phyloP scores from a whole-genome alignment of 352 stramenopile genomes.

The Phytophthora ramorum region DNA sequence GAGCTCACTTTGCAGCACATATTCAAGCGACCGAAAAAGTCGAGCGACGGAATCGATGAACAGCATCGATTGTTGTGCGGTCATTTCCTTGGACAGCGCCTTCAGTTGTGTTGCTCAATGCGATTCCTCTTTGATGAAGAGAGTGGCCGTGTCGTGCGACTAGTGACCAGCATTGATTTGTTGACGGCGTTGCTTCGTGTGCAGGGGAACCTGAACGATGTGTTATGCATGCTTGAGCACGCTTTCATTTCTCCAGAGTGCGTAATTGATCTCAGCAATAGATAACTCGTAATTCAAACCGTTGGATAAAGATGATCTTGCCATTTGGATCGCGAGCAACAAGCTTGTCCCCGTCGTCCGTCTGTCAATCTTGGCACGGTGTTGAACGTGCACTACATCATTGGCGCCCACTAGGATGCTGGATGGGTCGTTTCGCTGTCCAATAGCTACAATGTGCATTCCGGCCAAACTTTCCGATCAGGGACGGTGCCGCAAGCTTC shows the following conservation, averaged over 20 bases:
- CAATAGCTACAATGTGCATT: too few relatives aligned
- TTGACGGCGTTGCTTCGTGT: constrained; percentile 10
- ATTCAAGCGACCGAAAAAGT: constrained; percentile 7
- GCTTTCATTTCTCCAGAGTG: constrained; percentile 11
- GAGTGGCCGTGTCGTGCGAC: constrained; percentile 13
- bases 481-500: too few relatives aligned
- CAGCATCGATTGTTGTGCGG: neutral
- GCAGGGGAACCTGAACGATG: constrained; percentile 8
- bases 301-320: too few relatives aligned
- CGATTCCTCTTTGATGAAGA: constrained; percentile 20
- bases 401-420: too few relatives aligned
- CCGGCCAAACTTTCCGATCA: too few relatives aligned
- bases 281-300: too few relatives aligned
- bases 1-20: constrained; percentile 20
- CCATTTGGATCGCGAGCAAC: too few relatives aligned
- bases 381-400: too few relatives aligned
- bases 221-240: constrained; percentile 12
- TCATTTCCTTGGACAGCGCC: constrained; percentile 21
- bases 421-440: too few relatives aligned
- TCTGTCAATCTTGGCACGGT: too few relatives aligned
- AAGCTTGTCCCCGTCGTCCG: too few relatives aligned
- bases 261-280: constrained; percentile 6
- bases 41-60: neutral
- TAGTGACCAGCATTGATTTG: constrained; percentile 11
- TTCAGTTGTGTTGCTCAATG: constrained; percentile 17